phyloP scores from a whole-genome alignment of 352 stramenopile species.

The Pythium chondricola region DNA sequence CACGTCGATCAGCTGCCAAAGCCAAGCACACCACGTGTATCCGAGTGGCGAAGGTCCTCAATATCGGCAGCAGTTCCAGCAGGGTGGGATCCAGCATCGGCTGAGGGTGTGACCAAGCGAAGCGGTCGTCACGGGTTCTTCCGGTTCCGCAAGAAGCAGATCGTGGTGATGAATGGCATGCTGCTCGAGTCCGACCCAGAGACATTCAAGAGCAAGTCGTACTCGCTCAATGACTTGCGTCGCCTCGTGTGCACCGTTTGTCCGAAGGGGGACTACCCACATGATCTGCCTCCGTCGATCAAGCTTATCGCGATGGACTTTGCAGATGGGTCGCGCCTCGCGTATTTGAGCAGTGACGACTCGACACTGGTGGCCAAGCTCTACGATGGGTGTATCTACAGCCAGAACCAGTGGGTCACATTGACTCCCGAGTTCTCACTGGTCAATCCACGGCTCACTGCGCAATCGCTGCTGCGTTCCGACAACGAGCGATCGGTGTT shows the following conservation, averaged over 20 bases:
- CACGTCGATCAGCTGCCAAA: constrained; percentile 46
- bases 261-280: constrained; percentile 2
- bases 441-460: constrained; percentile 57
- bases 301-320: constrained; percentile 65
- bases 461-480: constrained; percentile 34
- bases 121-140: constrained; percentile 54
- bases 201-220: constrained; percentile 32
- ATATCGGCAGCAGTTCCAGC: background rate
- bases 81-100: constrained; percentile 32
- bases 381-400: constrained; percentile 63
- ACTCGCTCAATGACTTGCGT: constrained; percentile 46
- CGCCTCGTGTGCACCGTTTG: constrained; percentile 36
- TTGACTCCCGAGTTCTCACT: constrained; percentile 58
- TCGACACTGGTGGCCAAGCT: constrained; percentile 57
- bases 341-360: constrained; percentile 51
- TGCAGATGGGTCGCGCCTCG: constrained; percentile 43
- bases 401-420: constrained; percentile 57
- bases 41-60: background rate
- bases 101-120: constrained; percentile 49
- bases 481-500: constrained; percentile 49
- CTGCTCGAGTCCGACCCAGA: constrained; percentile 14
- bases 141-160: constrained; percentile 53
- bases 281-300: background rate
- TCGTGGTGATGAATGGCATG: constrained; percentile 21
- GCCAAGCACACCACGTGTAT: constrained; percentile 9